Base-by-base conservation (phyloP, 73 alveolate species). In the Effrenium voratum region DNA sequence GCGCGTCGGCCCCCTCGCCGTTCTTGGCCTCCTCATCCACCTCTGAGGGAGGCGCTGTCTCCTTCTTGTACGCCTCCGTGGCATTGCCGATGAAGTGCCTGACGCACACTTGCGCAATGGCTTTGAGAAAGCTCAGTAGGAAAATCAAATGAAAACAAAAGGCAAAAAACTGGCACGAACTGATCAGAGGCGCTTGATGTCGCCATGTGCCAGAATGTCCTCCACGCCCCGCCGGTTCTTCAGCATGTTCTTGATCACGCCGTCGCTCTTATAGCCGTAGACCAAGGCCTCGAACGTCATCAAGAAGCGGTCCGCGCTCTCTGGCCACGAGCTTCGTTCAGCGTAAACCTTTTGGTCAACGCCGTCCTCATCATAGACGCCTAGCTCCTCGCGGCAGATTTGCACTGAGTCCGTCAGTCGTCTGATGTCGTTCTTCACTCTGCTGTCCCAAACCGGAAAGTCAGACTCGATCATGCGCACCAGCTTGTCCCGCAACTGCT, bases 251-350 rank as follows among this genome's bases (percentile, higher is more conserved):
- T 2, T 2, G n/a, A 84, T 15, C 44, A 12, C 5, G 3, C 34
- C 77, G 43, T 84, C 93, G 16, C 55, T 38, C 44, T 55, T 6
- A 30, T 55, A 84, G 32, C 60, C 79, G 43, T 36, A 84, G 28
- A 84, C 80, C 55, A 84, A n/a, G 13, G 80, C 32, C 70, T 84
- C 93, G 43, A 84, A 38, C 43, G 49, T 47, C 59, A 84, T 26
- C 63, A 84, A 28, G 32, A 52, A 34, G 16, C 22, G 26, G 59
- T 84, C 93, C 3, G 93, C 93, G 0, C 44, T 10, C 32, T 50
- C 79, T 1, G 93, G 93, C 93, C 93, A 84, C 2, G 32, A 13
- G 60, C 70, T 59, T 26, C 93, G 36, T 22, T 22, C 45, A 2
- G 32, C 36, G 12, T n/a, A 84, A 43, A 45, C 44, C 40, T 6